Base-by-base conservation (phyloP, 352 stramenopile species). In the Phytophthora fragariae region DNA sequence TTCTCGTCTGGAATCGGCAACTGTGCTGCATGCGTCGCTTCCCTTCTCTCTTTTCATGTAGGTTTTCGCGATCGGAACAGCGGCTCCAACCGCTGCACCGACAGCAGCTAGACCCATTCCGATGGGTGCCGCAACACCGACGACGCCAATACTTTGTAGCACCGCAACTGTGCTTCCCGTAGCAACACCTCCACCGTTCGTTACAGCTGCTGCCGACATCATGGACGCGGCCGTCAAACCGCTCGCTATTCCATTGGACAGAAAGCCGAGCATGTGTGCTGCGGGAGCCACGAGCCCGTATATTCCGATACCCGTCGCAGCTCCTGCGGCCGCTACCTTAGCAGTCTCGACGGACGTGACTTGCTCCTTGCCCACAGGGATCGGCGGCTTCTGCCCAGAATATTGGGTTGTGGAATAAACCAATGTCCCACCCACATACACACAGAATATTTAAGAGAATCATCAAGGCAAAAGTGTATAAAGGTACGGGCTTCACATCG, bases 191-290 rank as follows among this genome's bases (percentile, higher is more conserved):
- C 85, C 83, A 31, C 83, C 85, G 44, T 68, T 79, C 9, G 78
- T 76, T 21, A 89, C 56, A 12, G 85, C 83, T 27, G 83, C 77
- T 9, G 73, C 44, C 21, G 85, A 89, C 83, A 92, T 92, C 81
- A 85, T 86, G 8, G 67, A 59, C 31, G 80, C 85, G 44, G 83
- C 83, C 0, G 68, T 76, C 5, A 77, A 88, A 6, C 75, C 79
- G n/a, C 69, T 56, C 15, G 76, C 75, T 49, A 91, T 88, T 15
- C 83, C 80, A 15, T 9, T 44, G 12, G 35, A 44, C 35, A 44
- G 35, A 44, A 15, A 44, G 10, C 35, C 35, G 10, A 44, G 35
- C 35, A 44, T 44, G 10, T 41, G 35, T 0, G 35, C 35, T 41
- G 35, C 35, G 14, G 35, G 35, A 3, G 35, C 35, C 14, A 12